Base-by-base conservation (phyloP, 2,329 filamentous ascomycete genomes). In the Aspergillus sergii region DNA sequence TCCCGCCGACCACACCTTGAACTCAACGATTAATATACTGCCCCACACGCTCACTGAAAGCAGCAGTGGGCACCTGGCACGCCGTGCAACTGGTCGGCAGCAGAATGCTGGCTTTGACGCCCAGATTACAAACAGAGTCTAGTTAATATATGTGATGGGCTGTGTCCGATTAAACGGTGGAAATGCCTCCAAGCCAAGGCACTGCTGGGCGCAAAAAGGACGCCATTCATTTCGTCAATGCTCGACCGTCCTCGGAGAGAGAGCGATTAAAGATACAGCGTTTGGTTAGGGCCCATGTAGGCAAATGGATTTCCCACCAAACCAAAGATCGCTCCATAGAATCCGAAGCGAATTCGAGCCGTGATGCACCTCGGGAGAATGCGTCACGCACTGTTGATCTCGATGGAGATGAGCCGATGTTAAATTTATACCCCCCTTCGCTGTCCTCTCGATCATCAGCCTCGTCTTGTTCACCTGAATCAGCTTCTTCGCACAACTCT, bases 301-400 rank as follows among this genome's bases (percentile, higher is more conserved):
- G 74, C n/a, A 68, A 71, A 66, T 76, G 73, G 74, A 76, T 76
- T 53, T 76, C 74, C 58, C 72, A 73, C 23, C 74, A 76, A 58
- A 75, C 73, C 36, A 76, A 72, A 63, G 73, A 74, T 34, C 72
- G 72, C 55, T 63, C 67, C 12, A 53, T 61, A 10, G 67, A 55
- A 48, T 48, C 60, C 12, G 64, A 65, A 26, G 41, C 50, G 26
- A 39, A 48, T n/a, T 30, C 14, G 16, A 32, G 8, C 32, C 50
- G 39, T 3, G 59, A 61, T 32, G 55, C 36, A 2, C 14, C 34
- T 21, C 23, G 26, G 6, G 36, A 34, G 11, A 14, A n/a, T 32
- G 50, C n/a, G 41, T 36, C 41, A 12, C 51, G 45, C 9, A 21
- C 51, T 2, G 32, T 51, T 26, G 60, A 62, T 10, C 55, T 58